Conservation (phyloP, 2,329 filamentous ascomycete species). For the Clarireedia paspali region DNA sequence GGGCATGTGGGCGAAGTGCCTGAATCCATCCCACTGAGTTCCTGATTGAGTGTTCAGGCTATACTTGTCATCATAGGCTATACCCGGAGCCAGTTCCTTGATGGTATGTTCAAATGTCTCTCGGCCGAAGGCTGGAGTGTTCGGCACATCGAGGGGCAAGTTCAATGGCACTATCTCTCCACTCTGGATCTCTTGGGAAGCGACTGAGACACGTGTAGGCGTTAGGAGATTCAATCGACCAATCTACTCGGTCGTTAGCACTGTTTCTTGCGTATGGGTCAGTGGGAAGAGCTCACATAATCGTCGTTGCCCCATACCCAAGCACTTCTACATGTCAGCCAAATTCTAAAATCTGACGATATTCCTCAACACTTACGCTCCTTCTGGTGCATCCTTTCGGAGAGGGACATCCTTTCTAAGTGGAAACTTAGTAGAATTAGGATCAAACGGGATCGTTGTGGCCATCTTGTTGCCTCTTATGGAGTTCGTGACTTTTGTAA, state of each 20-base stretch:
- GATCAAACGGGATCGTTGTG: constrained; percentile 24
- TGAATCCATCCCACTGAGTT: constrained; percentile 50
- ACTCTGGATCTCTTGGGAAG: constrained; percentile 23
- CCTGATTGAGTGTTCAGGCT: constrained; percentile 50
- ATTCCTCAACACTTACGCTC: constrained; percentile 18
- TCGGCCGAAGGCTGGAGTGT: constrained; percentile 31
- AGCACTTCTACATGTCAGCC: constrained; percentile 13
- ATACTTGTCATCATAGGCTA: constrained; percentile 54
- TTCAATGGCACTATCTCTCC: constrained; percentile 5
- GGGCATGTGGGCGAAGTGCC: constrained; percentile 32
- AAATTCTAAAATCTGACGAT: neutral
- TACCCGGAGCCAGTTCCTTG: constrained; percentile 16
- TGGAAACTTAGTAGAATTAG: constrained; percentile 26
- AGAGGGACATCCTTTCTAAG: constrained; percentile 23
- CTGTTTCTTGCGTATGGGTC: neutral
- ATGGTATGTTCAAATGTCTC: constrained; percentile 29
- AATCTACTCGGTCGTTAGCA: constrained; percentile 20
- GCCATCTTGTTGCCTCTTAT: constrained; percentile 22
- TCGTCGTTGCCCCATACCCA: constrained; percentile 29
- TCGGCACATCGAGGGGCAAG: constrained; percentile 19
- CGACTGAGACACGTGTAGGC: constrained; percentile 33
- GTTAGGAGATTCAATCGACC: constrained; percentile 42
- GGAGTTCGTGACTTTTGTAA: constrained; percentile 23
- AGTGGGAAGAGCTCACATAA: constrained; percentile 14
- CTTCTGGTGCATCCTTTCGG: constrained; percentile 24